Evolutionary conservation across 768 basidiomycete species (phyloP).

Genomic region (Suillus paluster): DNA sequence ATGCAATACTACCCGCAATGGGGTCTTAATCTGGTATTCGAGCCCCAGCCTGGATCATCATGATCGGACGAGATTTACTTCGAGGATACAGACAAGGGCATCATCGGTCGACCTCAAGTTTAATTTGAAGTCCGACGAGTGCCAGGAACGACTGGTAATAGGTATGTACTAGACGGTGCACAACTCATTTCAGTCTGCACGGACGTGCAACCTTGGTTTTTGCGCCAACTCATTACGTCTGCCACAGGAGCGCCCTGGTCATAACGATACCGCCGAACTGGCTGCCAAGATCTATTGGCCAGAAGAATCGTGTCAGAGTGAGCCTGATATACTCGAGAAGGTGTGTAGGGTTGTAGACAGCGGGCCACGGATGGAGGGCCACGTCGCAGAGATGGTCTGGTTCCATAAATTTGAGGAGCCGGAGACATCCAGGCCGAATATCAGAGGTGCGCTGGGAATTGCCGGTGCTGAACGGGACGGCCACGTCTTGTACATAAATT

Average conservation of each 20-base stretch:
- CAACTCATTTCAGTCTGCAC: too few species aligned
- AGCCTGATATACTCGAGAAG: neutral
- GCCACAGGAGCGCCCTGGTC: too few species aligned
- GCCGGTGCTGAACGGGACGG: neutral
- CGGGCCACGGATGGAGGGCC: neutral
- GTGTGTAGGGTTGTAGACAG: neutral
- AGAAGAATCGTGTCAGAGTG: neutral
- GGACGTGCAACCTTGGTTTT: conserved; percentile 14
- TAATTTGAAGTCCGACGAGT: neutral
- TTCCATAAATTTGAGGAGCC: neutral
- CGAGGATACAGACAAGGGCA: neutral
- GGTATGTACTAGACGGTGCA: too few species aligned
- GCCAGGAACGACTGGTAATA: too few species aligned
- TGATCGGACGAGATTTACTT: too few species aligned
- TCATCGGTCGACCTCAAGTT: neutral
- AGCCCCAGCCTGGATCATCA: neutral
- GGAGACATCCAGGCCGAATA: neutral
- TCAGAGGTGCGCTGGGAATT: neutral
- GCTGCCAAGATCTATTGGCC: neutral
- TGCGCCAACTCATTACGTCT: neutral
- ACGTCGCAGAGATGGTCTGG: neutral
- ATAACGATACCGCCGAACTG: too few species aligned
- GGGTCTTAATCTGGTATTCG: conserved; percentile 9
- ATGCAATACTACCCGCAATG: conserved; percentile 11
- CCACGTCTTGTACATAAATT: neutral